Conservation (phyloP, 495 filamentous ascomycete species). For the Entonaema liquescens region DNA sequence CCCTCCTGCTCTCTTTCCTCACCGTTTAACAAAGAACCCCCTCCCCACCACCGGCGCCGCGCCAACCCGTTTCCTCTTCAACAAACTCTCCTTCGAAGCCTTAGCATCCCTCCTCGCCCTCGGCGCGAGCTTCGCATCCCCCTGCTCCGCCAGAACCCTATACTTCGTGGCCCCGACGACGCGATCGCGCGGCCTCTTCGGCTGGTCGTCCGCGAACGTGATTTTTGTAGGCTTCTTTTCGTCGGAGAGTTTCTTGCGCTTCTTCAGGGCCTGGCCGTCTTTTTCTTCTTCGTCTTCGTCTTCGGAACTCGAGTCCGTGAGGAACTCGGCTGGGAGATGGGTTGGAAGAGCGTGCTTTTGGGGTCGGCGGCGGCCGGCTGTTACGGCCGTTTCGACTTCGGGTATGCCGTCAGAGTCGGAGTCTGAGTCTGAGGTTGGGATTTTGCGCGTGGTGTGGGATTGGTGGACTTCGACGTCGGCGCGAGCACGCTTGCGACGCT, state of each 20-base stretch:
- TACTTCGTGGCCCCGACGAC: constrained; percentile 54
- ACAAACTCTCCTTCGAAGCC: constrained; percentile 47
- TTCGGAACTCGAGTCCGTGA: constrained; percentile 51
- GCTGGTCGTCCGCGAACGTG: constrained; percentile 2
- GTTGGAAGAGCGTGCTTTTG: neutral
- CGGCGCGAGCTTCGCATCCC: constrained; percentile 51
- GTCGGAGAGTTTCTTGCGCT: neutral
- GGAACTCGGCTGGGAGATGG: constrained; percentile 50
- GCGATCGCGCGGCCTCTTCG: constrained; percentile 47
- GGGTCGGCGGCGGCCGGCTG: constrained; percentile 29
- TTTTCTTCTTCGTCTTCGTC: constrained; percentile 48
- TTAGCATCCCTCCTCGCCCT: constrained; percentile 46
- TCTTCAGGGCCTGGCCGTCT: constrained; percentile 35
- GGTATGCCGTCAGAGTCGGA: constrained; percentile 8
- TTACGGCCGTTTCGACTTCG: constrained; percentile 30
- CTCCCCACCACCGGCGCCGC: constrained; percentile 21
- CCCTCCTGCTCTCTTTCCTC: constrained; percentile 4
- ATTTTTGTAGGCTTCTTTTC: neutral
- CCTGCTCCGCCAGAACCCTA: constrained; percentile 46
- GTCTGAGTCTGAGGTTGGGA: constrained; percentile 13
- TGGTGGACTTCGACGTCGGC: constrained; percentile 24
- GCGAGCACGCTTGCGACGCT: constrained; percentile 48
- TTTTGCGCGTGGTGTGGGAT: neutral
- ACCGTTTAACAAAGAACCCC: constrained; percentile 52
- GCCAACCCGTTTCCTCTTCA: constrained; percentile 45